These are phyloP conservation scores for Immersiella caudata DNA, from an alignment of 495 filamentous ascomycete species.

Conservation along the genomic window DNA sequence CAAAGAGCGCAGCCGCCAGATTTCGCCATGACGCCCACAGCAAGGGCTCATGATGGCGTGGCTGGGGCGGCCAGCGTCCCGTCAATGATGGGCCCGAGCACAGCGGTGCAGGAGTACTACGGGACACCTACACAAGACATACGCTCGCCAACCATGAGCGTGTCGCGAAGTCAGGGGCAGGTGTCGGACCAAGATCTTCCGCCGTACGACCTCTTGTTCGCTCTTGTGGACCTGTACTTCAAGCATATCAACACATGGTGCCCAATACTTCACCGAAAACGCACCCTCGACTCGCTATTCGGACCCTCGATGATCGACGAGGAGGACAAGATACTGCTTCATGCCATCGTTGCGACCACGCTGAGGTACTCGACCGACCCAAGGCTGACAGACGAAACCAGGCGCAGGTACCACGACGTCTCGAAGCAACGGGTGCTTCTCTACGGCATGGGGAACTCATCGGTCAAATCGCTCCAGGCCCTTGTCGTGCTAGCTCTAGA, in stretches of 20 bases:
- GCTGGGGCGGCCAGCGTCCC: constrained; percentile 37
- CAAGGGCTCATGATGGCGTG: constrained; percentile 41
- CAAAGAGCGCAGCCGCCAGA: constrained; percentile 58
- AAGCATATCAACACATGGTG: constrained; percentile 91
- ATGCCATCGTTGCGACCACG: constrained; percentile 84
- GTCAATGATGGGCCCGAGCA: constrained; percentile 31
- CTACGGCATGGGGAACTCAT: constrained; percentile 83
- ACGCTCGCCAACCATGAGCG: constrained; percentile 49
- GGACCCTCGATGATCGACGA: constrained; percentile 73
- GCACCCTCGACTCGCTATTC: constrained; percentile 81
- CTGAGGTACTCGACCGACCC: constrained; percentile 77
- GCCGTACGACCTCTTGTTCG: constrained; percentile 81
- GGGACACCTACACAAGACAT: constrained; percentile 37
- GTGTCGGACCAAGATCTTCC: constrained; percentile 74
- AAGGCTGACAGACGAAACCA: constrained; percentile 68
- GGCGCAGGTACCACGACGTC: constrained; percentile 72
- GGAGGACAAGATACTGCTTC: constrained; percentile 77
- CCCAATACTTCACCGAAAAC: constrained; percentile 80
- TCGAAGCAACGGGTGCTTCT: constrained; percentile 85
- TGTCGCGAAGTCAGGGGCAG: constrained; percentile 41
- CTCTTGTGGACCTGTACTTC: constrained; percentile 83
- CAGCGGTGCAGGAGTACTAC: constrained; percentile 52
- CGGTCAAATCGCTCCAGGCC: constrained; percentile 83
- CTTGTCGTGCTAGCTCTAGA: constrained; percentile 81
- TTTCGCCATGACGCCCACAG: constrained; percentile 39